These are phyloP conservation scores for Salvia hispanica DNA, from an alignment of 257 asterid genomes.

Conservation along the genomic window DNA sequence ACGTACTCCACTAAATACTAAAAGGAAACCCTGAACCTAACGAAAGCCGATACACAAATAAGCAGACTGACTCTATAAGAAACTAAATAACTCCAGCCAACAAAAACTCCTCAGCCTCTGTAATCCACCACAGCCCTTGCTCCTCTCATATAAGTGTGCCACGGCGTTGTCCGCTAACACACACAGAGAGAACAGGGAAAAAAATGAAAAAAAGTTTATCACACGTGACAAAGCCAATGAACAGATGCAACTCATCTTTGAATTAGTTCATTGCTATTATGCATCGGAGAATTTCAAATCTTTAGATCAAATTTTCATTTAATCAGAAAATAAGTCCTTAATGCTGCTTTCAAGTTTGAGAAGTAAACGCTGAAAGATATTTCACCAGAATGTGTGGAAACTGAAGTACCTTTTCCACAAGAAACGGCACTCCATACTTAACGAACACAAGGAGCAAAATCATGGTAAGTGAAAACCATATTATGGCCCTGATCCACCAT, in stretches of 20 bases:
- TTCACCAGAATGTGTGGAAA: conserved; percentile 17
- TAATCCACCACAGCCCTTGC: too few species aligned
- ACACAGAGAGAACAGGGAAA: background rate
- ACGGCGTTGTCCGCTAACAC: too few species aligned
- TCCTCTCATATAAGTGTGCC: too few species aligned
- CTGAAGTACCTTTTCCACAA: conserved; percentile 69
- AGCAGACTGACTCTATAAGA: too few species aligned
- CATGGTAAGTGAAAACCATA: conserved; percentile 52
- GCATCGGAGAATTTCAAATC: background rate
- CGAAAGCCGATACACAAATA: too few species aligned
- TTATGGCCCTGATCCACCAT: conserved; percentile 71
- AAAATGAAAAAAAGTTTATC: too few species aligned
- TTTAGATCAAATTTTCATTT: background rate
- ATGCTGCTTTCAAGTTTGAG: background rate
- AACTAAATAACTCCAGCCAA: too few species aligned
- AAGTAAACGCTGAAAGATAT: conserved; percentile 16
- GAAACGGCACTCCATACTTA: conserved; percentile 77
- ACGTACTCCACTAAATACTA: too few species aligned
- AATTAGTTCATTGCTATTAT: background rate
- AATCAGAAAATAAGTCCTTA: background rate
- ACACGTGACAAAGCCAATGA: background rate
- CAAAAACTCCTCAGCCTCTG: too few species aligned
- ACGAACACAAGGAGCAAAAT: conserved; percentile 42
- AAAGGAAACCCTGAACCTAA: too few species aligned
- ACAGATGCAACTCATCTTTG: background rate